These are phyloP conservation scores for Neoboletus subvelutipes DNA, from an alignment of 768 basidiomycete species.

Conservation along the genomic window DNA sequence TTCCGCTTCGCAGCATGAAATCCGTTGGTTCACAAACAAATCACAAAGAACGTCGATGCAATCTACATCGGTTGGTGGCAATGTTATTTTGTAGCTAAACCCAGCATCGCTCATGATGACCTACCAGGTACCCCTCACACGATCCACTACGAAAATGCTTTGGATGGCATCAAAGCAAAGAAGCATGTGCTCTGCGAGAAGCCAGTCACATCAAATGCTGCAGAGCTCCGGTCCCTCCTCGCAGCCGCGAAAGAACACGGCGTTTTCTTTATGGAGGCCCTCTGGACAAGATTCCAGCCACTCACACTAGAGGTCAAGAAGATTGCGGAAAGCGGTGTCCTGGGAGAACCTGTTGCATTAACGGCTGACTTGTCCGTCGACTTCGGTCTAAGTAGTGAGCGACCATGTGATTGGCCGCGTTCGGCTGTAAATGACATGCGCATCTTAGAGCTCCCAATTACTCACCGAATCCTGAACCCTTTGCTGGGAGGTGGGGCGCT, in stretches of 20 bases:
- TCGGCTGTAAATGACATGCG: not conserved
- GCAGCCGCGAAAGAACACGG: conserved; percentile 72
- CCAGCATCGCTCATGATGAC: conserved; percentile 1
- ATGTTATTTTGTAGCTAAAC: not conserved
- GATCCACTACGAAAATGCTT: conserved; percentile 73
- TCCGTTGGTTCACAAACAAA: not conserved
- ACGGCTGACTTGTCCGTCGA: conserved; percentile 78
- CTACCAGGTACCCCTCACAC: conserved; percentile 80
- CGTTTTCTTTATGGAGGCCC: conserved; percentile 90
- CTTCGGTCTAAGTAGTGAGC: conserved; percentile 60
- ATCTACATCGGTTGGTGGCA: conserved; percentile 64
- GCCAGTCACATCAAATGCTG: conserved; percentile 74
- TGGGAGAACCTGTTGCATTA: conserved; percentile 65
- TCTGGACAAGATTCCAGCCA: conserved; percentile 86
- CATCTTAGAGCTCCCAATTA: conserved; percentile 56
- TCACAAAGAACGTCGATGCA: conserved; percentile 63
- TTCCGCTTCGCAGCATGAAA: not conserved
- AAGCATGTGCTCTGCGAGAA: conserved; percentile 92
- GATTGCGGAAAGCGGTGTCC: conserved; percentile 57
- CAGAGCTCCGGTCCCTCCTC: conserved; percentile 74
- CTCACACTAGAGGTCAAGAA: conserved; percentile 62
- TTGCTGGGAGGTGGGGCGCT: conserved; percentile 78
- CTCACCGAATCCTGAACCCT: conserved; percentile 78
- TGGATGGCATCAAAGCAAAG: conserved; percentile 71
- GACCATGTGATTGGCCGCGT: not conserved